These are phyloP conservation scores for Acanthamoeba sp. DNA, from an alignment of 208 protist species.

Conservation along the genomic window DNA sequence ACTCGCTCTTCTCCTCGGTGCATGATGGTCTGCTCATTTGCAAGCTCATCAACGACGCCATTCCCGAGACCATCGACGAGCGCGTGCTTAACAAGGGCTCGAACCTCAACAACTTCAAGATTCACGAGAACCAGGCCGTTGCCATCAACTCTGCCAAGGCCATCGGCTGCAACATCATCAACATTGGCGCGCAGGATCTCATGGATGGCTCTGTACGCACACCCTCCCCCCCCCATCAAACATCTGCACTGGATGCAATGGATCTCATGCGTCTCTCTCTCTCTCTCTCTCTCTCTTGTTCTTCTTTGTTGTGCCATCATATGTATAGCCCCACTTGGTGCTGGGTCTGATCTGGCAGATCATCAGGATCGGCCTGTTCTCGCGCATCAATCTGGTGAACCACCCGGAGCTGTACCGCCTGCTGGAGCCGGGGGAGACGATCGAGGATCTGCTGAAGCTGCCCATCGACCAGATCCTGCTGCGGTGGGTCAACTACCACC, in stretches of 20 bases:
- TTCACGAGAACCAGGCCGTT: slow-evolving; percentile 91
- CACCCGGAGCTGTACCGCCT: slow-evolving; percentile 91
- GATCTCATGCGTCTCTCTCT: no score
- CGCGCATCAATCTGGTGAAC: slow-evolving; percentile 88
- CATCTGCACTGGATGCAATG: no score
- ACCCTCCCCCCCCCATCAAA: not conserved
- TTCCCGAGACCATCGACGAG: slow-evolving; percentile 92
- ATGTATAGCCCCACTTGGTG: slow-evolving; percentile 86
- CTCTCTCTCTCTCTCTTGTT: not conserved
- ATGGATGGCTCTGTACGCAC: slow-evolving; percentile 75
- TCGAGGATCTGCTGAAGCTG: slow-evolving; percentile 90
- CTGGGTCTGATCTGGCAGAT: slow-evolving; percentile 94
- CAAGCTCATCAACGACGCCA: slow-evolving; percentile 92
- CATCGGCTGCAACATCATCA: slow-evolving; percentile 92
- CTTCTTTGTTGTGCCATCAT: not conserved
- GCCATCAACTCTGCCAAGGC: slow-evolving; percentile 91
- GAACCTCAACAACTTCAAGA: slow-evolving; percentile 88
- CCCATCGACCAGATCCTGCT: slow-evolving; percentile 89
- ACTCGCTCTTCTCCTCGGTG: slow-evolving; percentile 81
- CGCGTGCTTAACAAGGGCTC: slow-evolving; percentile 90
- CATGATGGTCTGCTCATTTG: slow-evolving; percentile 88
- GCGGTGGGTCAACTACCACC: slow-evolving; percentile 94
- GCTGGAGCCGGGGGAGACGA: slow-evolving; percentile 90
- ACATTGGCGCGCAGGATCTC: slow-evolving; percentile 91
- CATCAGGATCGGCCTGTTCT: slow-evolving; percentile 88